Percentiles rank a stretch among this genome's conserved stretches.
Conservation (phyloP, 2,329 filamentous ascomycete genomes). For the Hypoxylon sp. region DNA sequence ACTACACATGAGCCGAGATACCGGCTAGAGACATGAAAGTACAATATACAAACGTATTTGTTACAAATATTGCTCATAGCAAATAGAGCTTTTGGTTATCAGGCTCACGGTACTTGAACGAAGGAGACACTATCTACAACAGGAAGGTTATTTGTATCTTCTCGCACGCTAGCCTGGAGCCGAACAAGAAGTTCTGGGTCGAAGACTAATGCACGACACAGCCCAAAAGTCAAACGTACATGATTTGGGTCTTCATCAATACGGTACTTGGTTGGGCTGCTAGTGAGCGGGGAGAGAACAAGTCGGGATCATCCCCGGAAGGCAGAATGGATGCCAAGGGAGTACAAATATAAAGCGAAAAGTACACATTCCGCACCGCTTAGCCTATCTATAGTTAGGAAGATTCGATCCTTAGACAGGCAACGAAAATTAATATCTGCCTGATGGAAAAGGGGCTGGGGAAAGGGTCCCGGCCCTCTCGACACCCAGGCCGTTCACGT, state of each 20-base stretch:
- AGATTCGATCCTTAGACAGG: neutral
- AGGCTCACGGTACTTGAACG: conserved; percentile 16
- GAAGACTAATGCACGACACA: conserved; percentile 35
- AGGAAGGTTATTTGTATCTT: conserved; percentile 21
- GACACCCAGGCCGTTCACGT: conserved; percentile 17
- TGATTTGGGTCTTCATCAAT: conserved; percentile 25
- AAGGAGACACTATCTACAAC: conserved; percentile 13
- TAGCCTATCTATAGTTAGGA: neutral
- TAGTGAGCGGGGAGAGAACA: conserved; percentile 34
- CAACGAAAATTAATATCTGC: neutral
- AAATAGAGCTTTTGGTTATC: conserved; percentile 17
- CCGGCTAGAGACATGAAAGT: conserved; percentile 8
- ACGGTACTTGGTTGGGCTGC: conserved; percentile 31
- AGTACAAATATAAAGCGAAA: conserved; percentile 26
- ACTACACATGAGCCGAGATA: conserved; percentile 5
- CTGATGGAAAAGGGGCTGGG: conserved; percentile 2
- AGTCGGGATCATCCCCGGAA: conserved; percentile 39
- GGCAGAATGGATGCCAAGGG: conserved; percentile 27
- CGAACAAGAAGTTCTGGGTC: conserved; percentile 33
- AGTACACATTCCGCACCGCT: conserved; percentile 18
- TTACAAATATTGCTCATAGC: conserved; percentile 15
- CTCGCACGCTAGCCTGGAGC: conserved; percentile 25
- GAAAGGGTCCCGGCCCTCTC: neutral
- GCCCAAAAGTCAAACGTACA: conserved; percentile 38
- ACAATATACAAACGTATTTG: conserved; percentile 10